phyloP scores from a whole-genome alignment of 352 stramenopile genomes.

The Phytophthora sp. region DNA sequence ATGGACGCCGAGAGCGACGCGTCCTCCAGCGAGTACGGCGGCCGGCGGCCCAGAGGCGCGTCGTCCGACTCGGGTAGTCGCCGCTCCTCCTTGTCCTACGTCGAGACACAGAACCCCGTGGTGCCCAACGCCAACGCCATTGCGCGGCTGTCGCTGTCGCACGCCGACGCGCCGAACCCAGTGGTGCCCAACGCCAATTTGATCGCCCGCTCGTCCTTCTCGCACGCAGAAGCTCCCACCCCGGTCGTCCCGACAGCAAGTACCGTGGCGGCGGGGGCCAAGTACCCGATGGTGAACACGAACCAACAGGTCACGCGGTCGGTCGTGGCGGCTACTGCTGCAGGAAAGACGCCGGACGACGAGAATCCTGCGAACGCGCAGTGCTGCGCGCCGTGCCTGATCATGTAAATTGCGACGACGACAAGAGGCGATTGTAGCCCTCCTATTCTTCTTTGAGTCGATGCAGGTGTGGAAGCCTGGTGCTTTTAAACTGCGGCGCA shows the following conservation, averaged over 20 bases:
- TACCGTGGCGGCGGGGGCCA: constrained; percentile 37
- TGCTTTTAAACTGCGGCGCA: too few relatives aligned
- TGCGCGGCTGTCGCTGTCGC: constrained; percentile 46
- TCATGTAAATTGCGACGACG: constrained; percentile 56
- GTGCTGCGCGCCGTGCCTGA: constrained; percentile 70
- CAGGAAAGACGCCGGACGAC: constrained; percentile 36
- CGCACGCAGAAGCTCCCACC: constrained; percentile 56
- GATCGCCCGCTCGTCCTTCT: constrained; percentile 47
- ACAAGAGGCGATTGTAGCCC: constrained; percentile 16
- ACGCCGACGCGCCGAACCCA: constrained; percentile 68
- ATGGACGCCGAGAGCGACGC: constrained; percentile 86
- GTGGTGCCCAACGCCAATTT: constrained; percentile 76
- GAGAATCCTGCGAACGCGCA: constrained; percentile 43
- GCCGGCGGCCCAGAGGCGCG: constrained; percentile 36
- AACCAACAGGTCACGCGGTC: constrained; percentile 65
- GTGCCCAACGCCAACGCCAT: constrained; percentile 80
- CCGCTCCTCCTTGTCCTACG: constrained; percentile 52
- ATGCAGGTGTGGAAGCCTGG: background rate
- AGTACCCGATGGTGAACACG: constrained; percentile 84
- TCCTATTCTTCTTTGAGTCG: constrained; percentile 9
- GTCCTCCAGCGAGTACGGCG: constrained; percentile 78
- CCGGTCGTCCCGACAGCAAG: constrained; percentile 60
- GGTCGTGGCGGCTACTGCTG: constrained; percentile 8
- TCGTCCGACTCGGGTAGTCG: constrained; percentile 62
- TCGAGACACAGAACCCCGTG: constrained; percentile 70